phyloP scores from a whole-genome alignment of 2,329 filamentous ascomycete genomes.

The Fusarium piperis region DNA sequence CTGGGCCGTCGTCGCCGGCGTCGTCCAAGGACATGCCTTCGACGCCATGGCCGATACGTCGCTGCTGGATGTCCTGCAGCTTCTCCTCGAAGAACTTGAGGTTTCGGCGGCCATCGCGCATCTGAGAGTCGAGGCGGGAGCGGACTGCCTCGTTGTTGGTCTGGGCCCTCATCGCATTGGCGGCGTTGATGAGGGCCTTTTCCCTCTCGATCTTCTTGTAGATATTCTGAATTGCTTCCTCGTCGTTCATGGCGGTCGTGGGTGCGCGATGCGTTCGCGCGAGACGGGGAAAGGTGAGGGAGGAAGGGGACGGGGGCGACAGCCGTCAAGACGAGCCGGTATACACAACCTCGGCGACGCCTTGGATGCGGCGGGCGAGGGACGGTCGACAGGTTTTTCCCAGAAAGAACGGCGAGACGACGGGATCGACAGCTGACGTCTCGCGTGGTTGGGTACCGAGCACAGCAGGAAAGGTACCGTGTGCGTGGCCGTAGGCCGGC shows the following conservation, averaged over 20 bases:
- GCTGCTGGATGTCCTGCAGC: constrained; percentile 86
- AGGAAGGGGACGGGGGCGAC: constrained; percentile 9
- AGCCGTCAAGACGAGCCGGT: constrained; percentile 27
- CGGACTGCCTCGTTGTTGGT: constrained; percentile 93
- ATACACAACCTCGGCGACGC: constrained; percentile 20
- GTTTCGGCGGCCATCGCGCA: constrained; percentile 91
- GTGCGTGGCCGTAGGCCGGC: constrained; percentile 16
- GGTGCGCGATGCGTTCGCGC: constrained; percentile 53
- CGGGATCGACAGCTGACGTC: constrained; percentile 21
- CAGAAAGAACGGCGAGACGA: background rate
- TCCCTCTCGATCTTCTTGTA: constrained; percentile 98
- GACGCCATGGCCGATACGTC: constrained; percentile 75
- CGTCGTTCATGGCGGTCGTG: constrained; percentile 68
- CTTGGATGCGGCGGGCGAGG: constrained; percentile 21
- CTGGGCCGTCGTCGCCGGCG: constrained; percentile 57
- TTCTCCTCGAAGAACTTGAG: constrained; percentile 96
- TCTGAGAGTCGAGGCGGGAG: constrained; percentile 90
- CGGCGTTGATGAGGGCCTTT: constrained; percentile 92
- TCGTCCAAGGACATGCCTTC: constrained; percentile 71
- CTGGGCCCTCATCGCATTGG: constrained; percentile 93
- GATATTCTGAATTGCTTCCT: constrained; percentile 79
- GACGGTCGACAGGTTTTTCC: constrained; percentile 10
- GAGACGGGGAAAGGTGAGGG: constrained; percentile 39
- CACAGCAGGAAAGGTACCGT: constrained; percentile 16
- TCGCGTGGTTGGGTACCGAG: constrained; percentile 24